Evolutionary conservation across 2,329 filamentous ascomycete species (phyloP).

Genomic region (Fusarium decemcellulare): DNA sequence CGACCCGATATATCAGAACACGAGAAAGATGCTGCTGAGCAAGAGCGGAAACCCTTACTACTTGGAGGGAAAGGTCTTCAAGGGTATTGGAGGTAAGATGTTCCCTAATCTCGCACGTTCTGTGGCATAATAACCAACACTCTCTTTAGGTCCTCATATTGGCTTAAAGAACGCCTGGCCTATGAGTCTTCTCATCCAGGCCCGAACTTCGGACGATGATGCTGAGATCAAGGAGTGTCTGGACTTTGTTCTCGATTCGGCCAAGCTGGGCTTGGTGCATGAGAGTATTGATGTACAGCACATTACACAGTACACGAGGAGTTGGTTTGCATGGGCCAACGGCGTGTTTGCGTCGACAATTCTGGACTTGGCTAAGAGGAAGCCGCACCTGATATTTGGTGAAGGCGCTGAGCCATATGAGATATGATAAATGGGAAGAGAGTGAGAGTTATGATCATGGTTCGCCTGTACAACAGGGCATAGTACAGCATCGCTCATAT

Average conservation of each 20-base stretch:
- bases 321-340: slow-evolving; percentile 99
- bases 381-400: slow-evolving; percentile 89
- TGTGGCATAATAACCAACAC: slow-evolving; percentile 18
- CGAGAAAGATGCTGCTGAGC: slow-evolving; percentile 81
- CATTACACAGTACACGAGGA: slow-evolving; percentile 79
- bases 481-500: not conserved
- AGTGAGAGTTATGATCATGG: not conserved
- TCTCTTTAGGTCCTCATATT: slow-evolving; percentile 71
- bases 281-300: slow-evolving; percentile 90
- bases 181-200: slow-evolving; percentile 93
- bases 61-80: slow-evolving; percentile 81
- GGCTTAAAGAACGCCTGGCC: slow-evolving; percentile 95
- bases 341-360: slow-evolving; percentile 96
- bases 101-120: not conserved
- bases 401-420: slow-evolving; percentile 72
- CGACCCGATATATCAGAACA: slow-evolving; percentile 87
- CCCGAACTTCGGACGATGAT: slow-evolving; percentile 88
- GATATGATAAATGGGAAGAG: slow-evolving; percentile 50
- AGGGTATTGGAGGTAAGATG: slow-evolving; percentile 85
- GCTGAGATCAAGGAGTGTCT: slow-evolving; percentile 84
- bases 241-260: slow-evolving; percentile 80
- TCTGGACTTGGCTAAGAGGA: slow-evolving; percentile 88
- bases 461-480: not conserved
- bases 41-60: slow-evolving; percentile 90
- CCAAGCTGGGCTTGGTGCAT: slow-evolving; percentile 85